Conservation (phyloP, 495 filamentous ascomycete genomes). For the Lasiosphaeria hispida region DNA sequence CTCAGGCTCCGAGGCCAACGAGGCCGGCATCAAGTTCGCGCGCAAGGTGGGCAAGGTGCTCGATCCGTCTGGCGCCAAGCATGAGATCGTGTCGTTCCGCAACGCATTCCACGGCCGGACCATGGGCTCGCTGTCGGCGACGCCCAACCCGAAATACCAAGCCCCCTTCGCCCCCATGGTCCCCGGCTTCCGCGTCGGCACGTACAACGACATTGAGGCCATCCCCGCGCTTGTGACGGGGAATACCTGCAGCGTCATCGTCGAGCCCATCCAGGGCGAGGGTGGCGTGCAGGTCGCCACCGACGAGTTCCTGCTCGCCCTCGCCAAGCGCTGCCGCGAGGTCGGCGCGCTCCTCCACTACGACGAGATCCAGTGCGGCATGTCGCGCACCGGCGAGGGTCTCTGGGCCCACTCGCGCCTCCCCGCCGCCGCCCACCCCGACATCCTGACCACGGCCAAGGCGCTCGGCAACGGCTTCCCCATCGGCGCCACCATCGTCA, state of each 20-base stretch:
- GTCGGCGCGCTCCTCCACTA: slow-evolving; percentile 88
- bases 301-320: slow-evolving; percentile 72
- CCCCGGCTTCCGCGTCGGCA: slow-evolving; percentile 85
- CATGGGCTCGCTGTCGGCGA: slow-evolving; percentile 88
- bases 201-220: slow-evolving; percentile 73
- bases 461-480: slow-evolving; percentile 95
- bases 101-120: slow-evolving; percentile 95
- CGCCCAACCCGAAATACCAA: slow-evolving; percentile 98
- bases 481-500: slow-evolving; percentile 88
- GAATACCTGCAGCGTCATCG: slow-evolving; percentile 88
- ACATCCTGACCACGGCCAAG: slow-evolving; percentile 91
- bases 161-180: slow-evolving; percentile 92
- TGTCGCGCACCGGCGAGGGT: slow-evolving; percentile 71
- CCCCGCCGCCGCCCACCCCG: slow-evolving; percentile 79
- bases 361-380: slow-evolving; percentile 95
- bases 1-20: slow-evolving; percentile 92
- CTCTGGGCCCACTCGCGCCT: slow-evolving; percentile 84
- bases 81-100: slow-evolving; percentile 83
- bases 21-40: slow-evolving; percentile 95
- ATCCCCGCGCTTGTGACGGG: slow-evolving; percentile 72
- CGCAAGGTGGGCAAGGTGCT: slow-evolving; percentile 79
- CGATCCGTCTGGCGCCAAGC: slow-evolving; percentile 69
- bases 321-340: slow-evolving; percentile 77
- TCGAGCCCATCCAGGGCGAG: slow-evolving; percentile 97
- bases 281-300: slow-evolving; percentile 85